phyloP scores from a whole-genome alignment of 805 yeast species.

The Ogataea allantospora region DNA sequence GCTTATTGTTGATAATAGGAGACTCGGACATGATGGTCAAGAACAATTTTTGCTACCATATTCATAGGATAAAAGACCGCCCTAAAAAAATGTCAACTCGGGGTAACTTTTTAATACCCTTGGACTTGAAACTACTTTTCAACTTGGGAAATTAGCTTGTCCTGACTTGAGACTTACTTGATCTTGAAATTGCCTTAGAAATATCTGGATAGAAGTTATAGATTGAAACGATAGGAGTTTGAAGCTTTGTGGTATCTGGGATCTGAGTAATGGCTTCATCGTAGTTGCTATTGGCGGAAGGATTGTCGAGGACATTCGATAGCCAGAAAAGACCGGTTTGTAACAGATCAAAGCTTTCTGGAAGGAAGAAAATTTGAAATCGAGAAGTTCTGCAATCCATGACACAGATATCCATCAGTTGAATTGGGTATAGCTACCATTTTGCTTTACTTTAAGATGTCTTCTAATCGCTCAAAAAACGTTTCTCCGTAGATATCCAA shows the following conservation, averaged over 20 bases:
- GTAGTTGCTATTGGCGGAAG: neutral
- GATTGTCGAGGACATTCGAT: neutral
- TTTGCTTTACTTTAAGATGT: conserved; percentile 42
- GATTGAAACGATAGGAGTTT: conserved; percentile 32
- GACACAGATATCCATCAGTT: conserved; percentile 54
- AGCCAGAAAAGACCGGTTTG: neutral
- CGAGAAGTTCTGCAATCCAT: conserved; percentile 30
- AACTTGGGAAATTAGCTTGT: conserved; percentile 52
- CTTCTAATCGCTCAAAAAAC: conserved; percentile 40
- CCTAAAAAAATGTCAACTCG: neutral
- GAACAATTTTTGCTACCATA: neutral
- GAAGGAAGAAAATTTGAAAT: neutral
- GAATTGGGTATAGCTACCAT: conserved; percentile 46
- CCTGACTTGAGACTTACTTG: conserved; percentile 50
- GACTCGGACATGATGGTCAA: neutral
- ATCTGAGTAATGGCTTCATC: conserved; percentile 1
- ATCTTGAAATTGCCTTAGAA: conserved; percentile 44
- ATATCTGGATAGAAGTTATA: conserved; percentile 31
- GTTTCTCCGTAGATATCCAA: conserved; percentile 63
- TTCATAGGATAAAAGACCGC: neutral
- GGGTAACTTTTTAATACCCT: neutral
- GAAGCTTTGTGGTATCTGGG: conserved; percentile 7
- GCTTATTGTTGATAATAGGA: conserved; percentile 9
- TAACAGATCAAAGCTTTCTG: neutral
- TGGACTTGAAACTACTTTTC: neutral